A percentile compares a stretch with the other conserved stretches of the same genome.
Conservation (phyloP, 139 green algal species). For the Picochlorum sp. region DNA sequence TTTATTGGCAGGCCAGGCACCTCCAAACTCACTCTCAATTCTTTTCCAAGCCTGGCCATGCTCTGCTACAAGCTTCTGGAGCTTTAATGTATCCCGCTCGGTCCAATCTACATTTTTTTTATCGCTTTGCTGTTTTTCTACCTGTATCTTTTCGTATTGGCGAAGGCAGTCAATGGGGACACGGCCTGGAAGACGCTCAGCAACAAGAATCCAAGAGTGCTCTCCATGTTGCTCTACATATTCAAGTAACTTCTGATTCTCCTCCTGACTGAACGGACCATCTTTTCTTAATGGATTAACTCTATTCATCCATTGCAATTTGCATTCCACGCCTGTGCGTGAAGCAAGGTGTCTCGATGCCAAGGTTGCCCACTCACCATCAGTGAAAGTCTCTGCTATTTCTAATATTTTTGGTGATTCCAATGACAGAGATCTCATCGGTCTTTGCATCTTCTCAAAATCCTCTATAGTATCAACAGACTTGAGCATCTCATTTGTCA, state of each 20-base stretch:
- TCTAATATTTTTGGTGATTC: conserved; percentile 11
- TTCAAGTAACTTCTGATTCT: conserved; percentile 11
- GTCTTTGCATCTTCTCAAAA: conserved; percentile 10
- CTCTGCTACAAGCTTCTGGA: conserved; percentile 17
- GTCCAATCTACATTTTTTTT: neutral
- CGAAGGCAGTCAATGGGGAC: conserved; percentile 6
- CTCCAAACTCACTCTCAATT: conserved; percentile 24
- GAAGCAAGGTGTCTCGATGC: conserved; percentile 6
- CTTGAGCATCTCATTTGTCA: neutral
- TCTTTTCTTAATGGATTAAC: conserved; percentile 2
- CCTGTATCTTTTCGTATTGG: neutral
- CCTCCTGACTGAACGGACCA: conserved; percentile 3
- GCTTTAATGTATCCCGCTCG: conserved; percentile 9
- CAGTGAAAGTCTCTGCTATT: conserved; percentile 9
- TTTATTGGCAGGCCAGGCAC: conserved; percentile 9
- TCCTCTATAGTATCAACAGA: conserved; percentile 1
- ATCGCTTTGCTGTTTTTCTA: neutral
- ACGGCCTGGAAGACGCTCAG: neutral
- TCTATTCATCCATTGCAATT: conserved; percentile 27
- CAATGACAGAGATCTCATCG: conserved; percentile 10
- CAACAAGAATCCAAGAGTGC: conserved; percentile 1
- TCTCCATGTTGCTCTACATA: conserved; percentile 6
- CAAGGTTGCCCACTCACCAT: conserved; percentile 18
- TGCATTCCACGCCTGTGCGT: conserved; percentile 13
- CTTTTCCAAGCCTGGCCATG: conserved; percentile 21